Evolutionary conservation across 495 filamentous ascomycete genomes (phyloP).

Genomic region (Glonium stellatum): DNA sequence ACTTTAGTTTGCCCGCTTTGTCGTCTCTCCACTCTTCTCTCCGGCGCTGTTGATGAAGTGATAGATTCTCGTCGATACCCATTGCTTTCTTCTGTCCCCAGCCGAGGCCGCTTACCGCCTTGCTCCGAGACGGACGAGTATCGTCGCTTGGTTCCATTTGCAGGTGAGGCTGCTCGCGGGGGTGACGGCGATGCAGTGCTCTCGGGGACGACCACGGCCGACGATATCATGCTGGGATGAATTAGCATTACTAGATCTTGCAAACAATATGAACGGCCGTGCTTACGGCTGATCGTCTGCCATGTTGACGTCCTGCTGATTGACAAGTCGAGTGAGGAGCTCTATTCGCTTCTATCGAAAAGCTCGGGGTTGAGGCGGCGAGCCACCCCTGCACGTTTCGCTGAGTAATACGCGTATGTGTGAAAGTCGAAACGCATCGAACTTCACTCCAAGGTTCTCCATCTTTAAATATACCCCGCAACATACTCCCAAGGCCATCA

Average conservation of each 20-base stretch:
- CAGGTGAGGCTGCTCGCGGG: conserved; percentile 23
- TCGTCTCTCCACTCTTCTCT: conserved; percentile 36
- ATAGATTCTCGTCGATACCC: conserved; percentile 7
- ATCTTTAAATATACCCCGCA: background rate
- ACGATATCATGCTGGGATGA: conserved; percentile 49
- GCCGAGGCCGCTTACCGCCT: conserved; percentile 46
- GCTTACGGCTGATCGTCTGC: conserved; percentile 2
- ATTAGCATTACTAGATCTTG: background rate
- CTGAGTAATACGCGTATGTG: background rate
- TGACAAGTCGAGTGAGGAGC: background rate
- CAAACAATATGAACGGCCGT: background rate
- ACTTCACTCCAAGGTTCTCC: background rate
- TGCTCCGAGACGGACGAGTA: conserved; percentile 51
- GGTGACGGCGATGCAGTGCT: conserved; percentile 30
- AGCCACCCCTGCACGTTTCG: background rate
- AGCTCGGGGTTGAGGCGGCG: background rate
- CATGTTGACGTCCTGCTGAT: background rate
- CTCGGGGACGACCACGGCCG: conserved; percentile 58
- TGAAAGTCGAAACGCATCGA: background rate
- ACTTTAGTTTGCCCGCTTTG: conserved; percentile 40
- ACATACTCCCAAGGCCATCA: too few species aligned
- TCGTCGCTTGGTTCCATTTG: conserved; percentile 45
- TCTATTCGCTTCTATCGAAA: background rate
- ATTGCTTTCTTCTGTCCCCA: conserved; percentile 8
- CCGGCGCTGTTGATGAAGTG: conserved; percentile 19